Base-by-base conservation (phyloP, 2,329 filamentous ascomycete genomes). In the Aspergillus sergii region DNA sequence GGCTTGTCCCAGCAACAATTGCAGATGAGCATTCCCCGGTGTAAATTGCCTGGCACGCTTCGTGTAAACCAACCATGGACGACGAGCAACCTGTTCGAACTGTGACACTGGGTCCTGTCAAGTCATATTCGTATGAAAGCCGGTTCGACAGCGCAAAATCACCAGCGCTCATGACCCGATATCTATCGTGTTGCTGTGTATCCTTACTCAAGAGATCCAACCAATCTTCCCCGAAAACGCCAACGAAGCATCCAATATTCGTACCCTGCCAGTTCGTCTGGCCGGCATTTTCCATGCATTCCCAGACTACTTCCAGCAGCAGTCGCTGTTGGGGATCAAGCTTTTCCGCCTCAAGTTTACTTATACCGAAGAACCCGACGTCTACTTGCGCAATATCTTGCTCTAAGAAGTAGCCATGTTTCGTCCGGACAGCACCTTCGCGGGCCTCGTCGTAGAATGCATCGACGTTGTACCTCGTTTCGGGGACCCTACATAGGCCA, bases 81-180 rank as follows among this genome's bases (percentile, higher is more conserved):
- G 76, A 72, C 0, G 76, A 79, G 51, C 78, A 79, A 1, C 72
- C 79, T 0, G 79, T 80, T 16, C 72, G 69, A 2, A 79, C 63
- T 1, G 66, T 67, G 46, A 73, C 62, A 48, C 69, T 73, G 1
- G 72, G 72, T 1, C 69, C 70, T 23, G 43, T 30, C 0, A 74
- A 50, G 54, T 73, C 68, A 41, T 65, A 71, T 51, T 69, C 64
- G 56, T 70, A 72, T 0, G 71, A 73, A 1, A 74, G 41, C 1
- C 71, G 67, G 30, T 73, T 74, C 11, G 71, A 60, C 5, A 73
- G 51, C 3, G 65, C 62, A 36, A 70, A 73, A 7, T 68, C 63
- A 2, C 66, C 66, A 2, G 66, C 61, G 8, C 54, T 58, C 36
- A 67, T 55, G 0, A 64, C 68, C 21, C 66, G 66, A 28, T 65